A percentile compares a stretch with the other conserved stretches of the same genome.
phyloP scores from a whole-genome alignment of 2,329 filamentous ascomycete species.

The Pyricularia grisea region DNA sequence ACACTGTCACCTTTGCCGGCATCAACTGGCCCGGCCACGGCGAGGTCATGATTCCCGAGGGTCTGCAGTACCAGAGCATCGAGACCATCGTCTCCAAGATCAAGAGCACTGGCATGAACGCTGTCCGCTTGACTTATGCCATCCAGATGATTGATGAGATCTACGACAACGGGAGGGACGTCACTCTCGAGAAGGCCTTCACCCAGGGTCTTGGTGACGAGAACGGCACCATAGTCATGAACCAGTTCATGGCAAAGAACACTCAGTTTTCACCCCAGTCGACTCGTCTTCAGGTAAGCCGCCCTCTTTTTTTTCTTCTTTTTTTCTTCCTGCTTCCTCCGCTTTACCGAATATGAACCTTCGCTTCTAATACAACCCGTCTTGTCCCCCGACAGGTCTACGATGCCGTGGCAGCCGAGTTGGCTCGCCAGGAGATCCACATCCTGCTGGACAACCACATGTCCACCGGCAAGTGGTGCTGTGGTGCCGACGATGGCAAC shows the following conservation, averaged over 20 bases:
- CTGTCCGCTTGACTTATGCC: slow-evolving; percentile 44
- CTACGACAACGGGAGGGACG: slow-evolving; percentile 26
- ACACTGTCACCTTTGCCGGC: slow-evolving; percentile 31
- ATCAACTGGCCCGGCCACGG: slow-evolving; percentile 44
- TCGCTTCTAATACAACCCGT: slow-evolving; percentile 21
- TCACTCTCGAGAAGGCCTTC: slow-evolving; percentile 25
- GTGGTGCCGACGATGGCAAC: slow-evolving; percentile 34
- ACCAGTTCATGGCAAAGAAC: slow-evolving; percentile 38
- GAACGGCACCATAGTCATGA: slow-evolving; percentile 35
- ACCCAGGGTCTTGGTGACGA: slow-evolving; percentile 28
- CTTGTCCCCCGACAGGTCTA: slow-evolving; percentile 27
- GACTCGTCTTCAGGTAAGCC: slow-evolving; percentile 33
- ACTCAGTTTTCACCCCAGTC: slow-evolving; percentile 35
- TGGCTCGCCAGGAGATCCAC: slow-evolving; percentile 35
- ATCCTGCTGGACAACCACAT: slow-evolving; percentile 42
- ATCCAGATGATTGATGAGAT: slow-evolving; percentile 47
- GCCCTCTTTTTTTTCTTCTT: background rate
- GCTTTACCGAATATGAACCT: background rate
- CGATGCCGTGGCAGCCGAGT: slow-evolving; percentile 44
- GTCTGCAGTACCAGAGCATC: slow-evolving; percentile 42
- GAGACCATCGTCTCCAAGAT: slow-evolving; percentile 36
- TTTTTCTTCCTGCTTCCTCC: slow-evolving; percentile 1
- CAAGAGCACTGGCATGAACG: slow-evolving; percentile 43
- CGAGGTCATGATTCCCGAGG: slow-evolving; percentile 47
- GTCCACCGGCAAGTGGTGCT: slow-evolving; percentile 39